Evolutionary conservation across 495 filamentous ascomycete genomes (phyloP).

Genomic region (Zalerion maritima): DNA sequence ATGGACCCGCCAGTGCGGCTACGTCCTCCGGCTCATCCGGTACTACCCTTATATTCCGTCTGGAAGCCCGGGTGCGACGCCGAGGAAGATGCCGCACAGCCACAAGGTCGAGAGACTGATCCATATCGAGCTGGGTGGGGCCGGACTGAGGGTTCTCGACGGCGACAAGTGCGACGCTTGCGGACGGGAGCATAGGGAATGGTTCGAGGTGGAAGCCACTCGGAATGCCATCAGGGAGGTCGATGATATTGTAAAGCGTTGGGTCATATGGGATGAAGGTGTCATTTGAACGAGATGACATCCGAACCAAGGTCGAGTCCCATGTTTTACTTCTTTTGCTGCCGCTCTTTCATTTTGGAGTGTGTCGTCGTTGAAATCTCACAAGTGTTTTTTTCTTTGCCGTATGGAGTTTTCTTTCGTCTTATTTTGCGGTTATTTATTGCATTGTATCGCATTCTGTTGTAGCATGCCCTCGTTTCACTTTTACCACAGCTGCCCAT

Average conservation of each 20-base stretch:
- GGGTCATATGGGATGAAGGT: constrained; percentile 65
- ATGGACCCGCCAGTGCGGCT: constrained; percentile 84
- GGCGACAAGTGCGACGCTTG: constrained; percentile 53
- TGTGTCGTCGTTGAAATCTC: too few relatives aligned
- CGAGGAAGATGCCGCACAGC: constrained; percentile 68
- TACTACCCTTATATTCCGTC: constrained; percentile 79
- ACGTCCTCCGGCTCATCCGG: constrained; percentile 70
- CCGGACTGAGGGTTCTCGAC: constrained; percentile 43
- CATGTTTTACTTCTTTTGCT: too few relatives aligned
- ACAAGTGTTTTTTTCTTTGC: too few relatives aligned
- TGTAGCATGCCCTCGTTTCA: too few relatives aligned
- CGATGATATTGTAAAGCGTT: constrained; percentile 73
- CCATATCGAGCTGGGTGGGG: constrained; percentile 69
- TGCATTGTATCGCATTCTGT: too few relatives aligned
- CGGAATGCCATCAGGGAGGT: constrained; percentile 55
- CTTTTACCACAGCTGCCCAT: too few relatives aligned
- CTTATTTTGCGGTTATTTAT: too few relatives aligned
- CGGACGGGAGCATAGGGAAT: constrained; percentile 81
- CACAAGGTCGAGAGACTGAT: constrained; percentile 85
- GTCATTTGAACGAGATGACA: too few relatives aligned
- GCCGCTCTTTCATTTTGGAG: too few relatives aligned
- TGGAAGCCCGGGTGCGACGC: constrained; percentile 13
- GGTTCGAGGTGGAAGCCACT: constrained; percentile 81
- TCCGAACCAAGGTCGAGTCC: too few relatives aligned
- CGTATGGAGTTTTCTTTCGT: too few relatives aligned